phyloP scores from a whole-genome alignment of 2,329 filamentous ascomycete species.

The Lachnellula arida region DNA sequence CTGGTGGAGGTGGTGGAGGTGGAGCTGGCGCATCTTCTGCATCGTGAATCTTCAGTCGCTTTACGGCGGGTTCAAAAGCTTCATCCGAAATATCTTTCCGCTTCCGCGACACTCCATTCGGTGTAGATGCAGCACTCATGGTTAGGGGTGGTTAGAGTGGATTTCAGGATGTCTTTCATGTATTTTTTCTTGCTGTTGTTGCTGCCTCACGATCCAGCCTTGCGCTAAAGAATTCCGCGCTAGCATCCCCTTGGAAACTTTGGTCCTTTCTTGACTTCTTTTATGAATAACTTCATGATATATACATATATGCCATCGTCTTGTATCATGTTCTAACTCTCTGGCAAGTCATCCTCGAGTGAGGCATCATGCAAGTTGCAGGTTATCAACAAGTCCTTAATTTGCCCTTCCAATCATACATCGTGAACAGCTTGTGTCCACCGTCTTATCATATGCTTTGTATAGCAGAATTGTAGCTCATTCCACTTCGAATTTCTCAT shows the following conservation, averaged over 20 bases:
- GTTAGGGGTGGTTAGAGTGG: not conserved
- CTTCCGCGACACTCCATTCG: conserved; percentile 9
- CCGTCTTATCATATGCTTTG: not conserved
- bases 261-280: not conserved
- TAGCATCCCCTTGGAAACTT: not conserved
- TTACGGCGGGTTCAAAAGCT: conserved; percentile 3
- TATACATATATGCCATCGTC: not conserved
- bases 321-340: not conserved
- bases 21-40: conserved; percentile 14
- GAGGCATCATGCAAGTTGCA: not conserved
- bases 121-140: conserved; percentile 6
- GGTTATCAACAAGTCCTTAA: not conserved
- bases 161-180: not conserved
- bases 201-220: not conserved
- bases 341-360: not conserved
- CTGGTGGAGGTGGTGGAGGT: conserved; percentile 23
- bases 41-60: conserved; percentile 7
- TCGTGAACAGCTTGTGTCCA: not conserved
- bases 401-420: not conserved
- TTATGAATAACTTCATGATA: not conserved
- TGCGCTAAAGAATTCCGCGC: not conserved
- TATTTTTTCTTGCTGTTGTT: not conserved
- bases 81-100: conserved; percentile 11
- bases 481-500: not conserved
- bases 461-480: not conserved